phyloP scores from a whole-genome alignment of 2,329 filamentous ascomycete species.

The Zymoseptoria crescenta region DNA sequence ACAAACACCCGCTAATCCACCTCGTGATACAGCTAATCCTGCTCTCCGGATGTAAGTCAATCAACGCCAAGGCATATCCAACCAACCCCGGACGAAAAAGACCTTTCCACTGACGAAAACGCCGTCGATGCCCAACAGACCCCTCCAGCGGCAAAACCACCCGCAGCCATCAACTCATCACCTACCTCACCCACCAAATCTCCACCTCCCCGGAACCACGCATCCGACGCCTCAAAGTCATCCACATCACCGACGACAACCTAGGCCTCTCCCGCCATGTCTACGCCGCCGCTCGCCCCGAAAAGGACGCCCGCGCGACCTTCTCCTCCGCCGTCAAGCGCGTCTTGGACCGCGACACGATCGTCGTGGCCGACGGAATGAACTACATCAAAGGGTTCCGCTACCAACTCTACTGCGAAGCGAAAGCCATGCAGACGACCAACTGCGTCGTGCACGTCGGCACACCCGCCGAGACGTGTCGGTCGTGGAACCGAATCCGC shows the following conservation, averaged over 20 bases:
- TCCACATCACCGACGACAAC: conserved; percentile 65
- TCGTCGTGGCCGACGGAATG: conserved; percentile 70
- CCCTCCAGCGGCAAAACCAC: conserved; percentile 57
- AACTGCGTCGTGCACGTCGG: conserved; percentile 64
- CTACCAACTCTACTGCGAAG: conserved; percentile 78
- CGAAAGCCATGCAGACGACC: conserved; percentile 68
- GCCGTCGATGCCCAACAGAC: conserved; percentile 19
- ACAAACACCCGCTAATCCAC: conserved; percentile 1
- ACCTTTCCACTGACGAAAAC: not conserved
- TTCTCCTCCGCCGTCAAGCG: conserved; percentile 74
- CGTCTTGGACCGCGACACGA: conserved; percentile 60
- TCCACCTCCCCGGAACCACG: conserved; percentile 38
- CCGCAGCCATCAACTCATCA: conserved; percentile 55
- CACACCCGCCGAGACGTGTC: conserved; percentile 48
- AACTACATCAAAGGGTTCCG: conserved; percentile 90
- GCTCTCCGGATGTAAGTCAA: conserved; percentile 10
- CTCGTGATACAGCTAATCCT: conserved; percentile 46
- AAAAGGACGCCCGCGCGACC: conserved; percentile 73
- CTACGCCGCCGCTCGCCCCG: conserved; percentile 68
- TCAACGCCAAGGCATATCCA: not conserved
- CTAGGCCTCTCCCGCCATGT: conserved; percentile 62
- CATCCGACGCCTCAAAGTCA: conserved; percentile 52
- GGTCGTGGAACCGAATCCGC: conserved; percentile 52
- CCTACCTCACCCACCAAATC: conserved; percentile 56
- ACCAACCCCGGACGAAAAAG: not conserved